These are phyloP conservation scores for Baorangia bicolor DNA, from an alignment of 768 basidiomycete genomes.

Conservation along the genomic window DNA sequence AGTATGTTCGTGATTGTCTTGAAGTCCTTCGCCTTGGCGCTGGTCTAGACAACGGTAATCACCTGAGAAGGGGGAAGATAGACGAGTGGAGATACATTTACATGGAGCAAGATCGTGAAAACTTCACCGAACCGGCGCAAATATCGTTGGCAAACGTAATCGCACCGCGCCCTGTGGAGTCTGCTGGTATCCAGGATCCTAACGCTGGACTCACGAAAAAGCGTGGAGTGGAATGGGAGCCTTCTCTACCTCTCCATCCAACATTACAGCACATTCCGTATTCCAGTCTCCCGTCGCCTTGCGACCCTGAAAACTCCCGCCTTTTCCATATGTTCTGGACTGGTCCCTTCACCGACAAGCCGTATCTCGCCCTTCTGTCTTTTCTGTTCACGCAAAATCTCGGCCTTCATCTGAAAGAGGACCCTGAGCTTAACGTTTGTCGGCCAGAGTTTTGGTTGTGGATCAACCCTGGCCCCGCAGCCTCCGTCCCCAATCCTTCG, in stretches of 20 bases:
- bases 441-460: conserved; percentile 95
- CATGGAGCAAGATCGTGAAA: conserved; percentile 54
- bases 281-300: conserved; percentile 57
- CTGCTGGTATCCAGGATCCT: conserved; percentile 41
- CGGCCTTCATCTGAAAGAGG: conserved; percentile 67
- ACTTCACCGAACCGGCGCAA: conserved; percentile 37
- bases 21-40: conserved; percentile 91
- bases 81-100: conserved; percentile 91
- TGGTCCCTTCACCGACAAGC: conserved; percentile 97
- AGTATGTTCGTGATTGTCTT: conserved; percentile 98
- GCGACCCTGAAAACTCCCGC: conserved; percentile 82
- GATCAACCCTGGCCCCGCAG: conserved; percentile 98
- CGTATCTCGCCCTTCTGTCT: conserved; percentile 90
- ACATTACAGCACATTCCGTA: conserved; percentile 56
- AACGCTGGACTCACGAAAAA: conserved; percentile 58
- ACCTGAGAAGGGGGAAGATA: conserved; percentile 70
- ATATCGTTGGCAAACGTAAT: conserved; percentile 34
- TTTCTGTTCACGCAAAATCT: conserved; percentile 97
- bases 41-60: conserved; percentile 79
- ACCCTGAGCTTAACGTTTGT: conserved; percentile 49
- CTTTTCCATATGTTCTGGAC: conserved; percentile 99
- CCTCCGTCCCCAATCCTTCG: conserved; percentile 79
- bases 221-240: conserved; percentile 62
- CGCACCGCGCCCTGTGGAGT: conserved; percentile 28
- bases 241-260: conserved; percentile 43